Evolutionary conservation across 2,329 filamentous ascomycete genomes (phyloP).

Genomic region (Neonectria faginata): DNA sequence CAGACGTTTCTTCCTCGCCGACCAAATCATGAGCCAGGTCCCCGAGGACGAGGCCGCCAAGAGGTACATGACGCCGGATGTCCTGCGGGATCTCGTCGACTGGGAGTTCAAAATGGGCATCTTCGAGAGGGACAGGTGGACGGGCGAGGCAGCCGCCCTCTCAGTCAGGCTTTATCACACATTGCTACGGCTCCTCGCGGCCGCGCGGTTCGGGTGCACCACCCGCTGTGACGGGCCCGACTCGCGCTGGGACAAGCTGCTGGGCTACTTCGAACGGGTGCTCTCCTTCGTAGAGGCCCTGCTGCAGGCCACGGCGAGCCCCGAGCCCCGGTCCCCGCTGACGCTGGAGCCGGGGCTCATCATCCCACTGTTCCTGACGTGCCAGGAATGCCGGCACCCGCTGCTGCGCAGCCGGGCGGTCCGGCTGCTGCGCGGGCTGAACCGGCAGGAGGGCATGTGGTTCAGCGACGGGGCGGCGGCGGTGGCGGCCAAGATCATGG

Average conservation of each 20-base stretch:
- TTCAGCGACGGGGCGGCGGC: conserved; percentile 46
- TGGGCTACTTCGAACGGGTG: conserved; percentile 48
- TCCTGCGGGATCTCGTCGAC: conserved; percentile 29
- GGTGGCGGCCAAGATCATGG: conserved; percentile 39
- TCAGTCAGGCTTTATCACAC: conserved; percentile 48
- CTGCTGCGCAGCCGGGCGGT: conserved; percentile 44
- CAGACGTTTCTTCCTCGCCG: conserved; percentile 39
- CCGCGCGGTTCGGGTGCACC: conserved; percentile 28
- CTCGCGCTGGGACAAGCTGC: conserved; percentile 44
- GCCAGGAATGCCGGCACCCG: conserved; percentile 48
- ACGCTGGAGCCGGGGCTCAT: conserved; percentile 51
- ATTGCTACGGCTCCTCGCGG: conserved; percentile 36
- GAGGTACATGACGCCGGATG: conserved; percentile 5
- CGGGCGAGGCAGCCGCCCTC: conserved; percentile 30
- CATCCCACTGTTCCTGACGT: conserved; percentile 45
- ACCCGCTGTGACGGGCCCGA: conserved; percentile 37
- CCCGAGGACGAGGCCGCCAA: neutral
- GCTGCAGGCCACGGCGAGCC: conserved; percentile 29
- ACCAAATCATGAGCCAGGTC: conserved; percentile 17
- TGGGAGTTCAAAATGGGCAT: conserved; percentile 43
- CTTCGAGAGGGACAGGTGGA: conserved; percentile 34
- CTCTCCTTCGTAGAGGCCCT: conserved; percentile 36
- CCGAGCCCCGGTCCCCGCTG: conserved; percentile 36
- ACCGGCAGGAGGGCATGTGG: conserved; percentile 51
- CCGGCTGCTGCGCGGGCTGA: conserved; percentile 39